A percentile compares a stretch with the other conserved stretches of the same genome.
These are phyloP conservation scores for Lichtheimia ornata DNA, from an alignment of 371 early-diverging fungal species.

Conservation along the genomic window DNA sequence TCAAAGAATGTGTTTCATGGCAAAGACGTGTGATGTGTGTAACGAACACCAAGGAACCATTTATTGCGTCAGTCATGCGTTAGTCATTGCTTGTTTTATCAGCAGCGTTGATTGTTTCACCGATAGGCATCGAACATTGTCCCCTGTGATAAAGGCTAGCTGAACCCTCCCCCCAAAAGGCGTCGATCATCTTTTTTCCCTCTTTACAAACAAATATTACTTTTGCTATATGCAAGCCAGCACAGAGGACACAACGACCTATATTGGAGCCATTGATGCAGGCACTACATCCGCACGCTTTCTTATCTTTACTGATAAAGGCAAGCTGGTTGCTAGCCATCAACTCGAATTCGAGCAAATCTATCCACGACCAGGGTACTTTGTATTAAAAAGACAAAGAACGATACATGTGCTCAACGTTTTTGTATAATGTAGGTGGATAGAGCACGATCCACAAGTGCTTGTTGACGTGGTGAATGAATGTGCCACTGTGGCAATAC, in stretches of 20 bases:
- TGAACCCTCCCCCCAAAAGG: too few relatives aligned
- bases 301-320: constrained; percentile 82
- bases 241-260: constrained; percentile 16
- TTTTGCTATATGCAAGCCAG: background rate
- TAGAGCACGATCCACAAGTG: constrained; percentile 82
- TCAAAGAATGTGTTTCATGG: too few relatives aligned
- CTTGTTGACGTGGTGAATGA: constrained; percentile 68
- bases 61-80: too few relatives aligned
- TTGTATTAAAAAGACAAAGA: background rate
- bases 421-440: constrained; percentile 63
- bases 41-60: too few relatives aligned
- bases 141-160: too few relatives aligned
- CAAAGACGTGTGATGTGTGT: too few relatives aligned
- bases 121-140: too few relatives aligned
- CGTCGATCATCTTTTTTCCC: too few relatives aligned
- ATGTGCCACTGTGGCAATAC: constrained; percentile 68
- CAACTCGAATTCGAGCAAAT: constrained; percentile 80
- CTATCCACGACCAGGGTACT: constrained; percentile 77
- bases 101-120: too few relatives aligned
- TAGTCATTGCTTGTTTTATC: too few relatives aligned
- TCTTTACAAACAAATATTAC: too few relatives aligned
- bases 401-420: background rate
- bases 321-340: constrained; percentile 69
- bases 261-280: constrained; percentile 89
- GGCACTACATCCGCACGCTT: constrained; percentile 92